A percentile compares a stretch with the other conserved stretches of the same genome.
Evolutionary conservation across 1,139 yeast species (phyloP).

Genomic region (Sugiyamaella paludigena): DNA sequence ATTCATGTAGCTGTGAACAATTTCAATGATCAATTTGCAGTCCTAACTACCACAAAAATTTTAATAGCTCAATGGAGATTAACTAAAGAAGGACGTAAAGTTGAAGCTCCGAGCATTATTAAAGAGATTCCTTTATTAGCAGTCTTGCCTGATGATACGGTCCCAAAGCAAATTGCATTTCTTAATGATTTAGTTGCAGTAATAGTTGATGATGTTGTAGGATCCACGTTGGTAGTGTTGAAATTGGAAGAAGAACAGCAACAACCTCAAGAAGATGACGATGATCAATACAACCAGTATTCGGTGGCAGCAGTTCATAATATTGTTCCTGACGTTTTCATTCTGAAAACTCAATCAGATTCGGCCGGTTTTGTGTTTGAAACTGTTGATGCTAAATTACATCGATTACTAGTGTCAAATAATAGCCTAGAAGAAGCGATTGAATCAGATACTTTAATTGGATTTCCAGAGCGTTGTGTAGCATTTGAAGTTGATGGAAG

Average conservation of each 20-base stretch:
- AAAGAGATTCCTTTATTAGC: slow-evolving; percentile 39
- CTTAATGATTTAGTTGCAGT: slow-evolving; percentile 54
- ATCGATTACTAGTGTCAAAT: slow-evolving; percentile 29
- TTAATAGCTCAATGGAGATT: slow-evolving; percentile 45
- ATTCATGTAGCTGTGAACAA: slow-evolving; percentile 62
- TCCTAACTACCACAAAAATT: slow-evolving; percentile 48
- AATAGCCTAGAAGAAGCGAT: slow-evolving; percentile 27
- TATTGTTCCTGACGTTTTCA: slow-evolving; percentile 37
- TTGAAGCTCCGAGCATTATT: slow-evolving; percentile 49
- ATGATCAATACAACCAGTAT: slow-evolving; percentile 4
- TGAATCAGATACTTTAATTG: slow-evolving; percentile 40
- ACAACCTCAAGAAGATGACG: background rate
- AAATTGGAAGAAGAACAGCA: slow-evolving; percentile 12
- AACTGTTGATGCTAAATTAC: slow-evolving; percentile 61
- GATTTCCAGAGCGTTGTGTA: slow-evolving; percentile 69
- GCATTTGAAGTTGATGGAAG: slow-evolving; percentile 43
- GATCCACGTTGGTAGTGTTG: slow-evolving; percentile 19
- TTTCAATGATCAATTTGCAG: slow-evolving; percentile 59
- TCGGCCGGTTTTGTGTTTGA: slow-evolving; percentile 55
- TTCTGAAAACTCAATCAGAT: slow-evolving; percentile 56
- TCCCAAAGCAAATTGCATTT: slow-evolving; percentile 63
- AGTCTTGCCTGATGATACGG: slow-evolving; percentile 44
- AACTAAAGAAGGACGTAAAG: slow-evolving; percentile 25
- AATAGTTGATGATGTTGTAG: slow-evolving; percentile 46
- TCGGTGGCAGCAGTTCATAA: slow-evolving; percentile 14